These are phyloP conservation scores for Acarospora socialis DNA, from an alignment of 2,329 filamentous ascomycete genomes.

Conservation along the genomic window DNA sequence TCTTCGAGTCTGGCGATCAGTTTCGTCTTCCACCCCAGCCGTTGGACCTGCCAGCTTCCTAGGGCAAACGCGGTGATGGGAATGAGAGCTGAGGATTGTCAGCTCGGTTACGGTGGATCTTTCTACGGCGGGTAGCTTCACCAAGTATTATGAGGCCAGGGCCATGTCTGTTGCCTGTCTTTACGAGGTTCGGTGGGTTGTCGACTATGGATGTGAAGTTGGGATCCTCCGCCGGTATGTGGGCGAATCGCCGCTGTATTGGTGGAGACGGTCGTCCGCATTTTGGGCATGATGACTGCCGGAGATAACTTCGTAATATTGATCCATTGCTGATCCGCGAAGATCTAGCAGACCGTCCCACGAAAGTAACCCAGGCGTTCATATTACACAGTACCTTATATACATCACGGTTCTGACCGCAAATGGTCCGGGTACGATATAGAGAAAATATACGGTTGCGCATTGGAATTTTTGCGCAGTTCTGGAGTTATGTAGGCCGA, in stretches of 20 bases:
- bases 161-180: constrained; percentile 59
- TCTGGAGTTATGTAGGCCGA: not conserved
- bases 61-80: constrained; percentile 81
- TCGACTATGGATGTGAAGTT: constrained; percentile 77
- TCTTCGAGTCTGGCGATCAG: constrained; percentile 86
- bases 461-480: no score
- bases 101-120: constrained; percentile 14
- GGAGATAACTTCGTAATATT: no score
- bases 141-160: constrained; percentile 66
- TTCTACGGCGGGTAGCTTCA: constrained; percentile 24
- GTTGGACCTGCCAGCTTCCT: constrained; percentile 90
- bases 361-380: no score
- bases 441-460: no score
- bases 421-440: no score
- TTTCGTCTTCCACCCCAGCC: constrained; percentile 85
- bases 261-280: constrained; percentile 5
- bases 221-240: constrained; percentile 56
- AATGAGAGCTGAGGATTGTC: constrained; percentile 47
- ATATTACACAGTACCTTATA: no score
- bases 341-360: no score
- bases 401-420: no score
- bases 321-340: no score
- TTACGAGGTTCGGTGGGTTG: constrained; percentile 66
- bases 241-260: constrained; percentile 21
- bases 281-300: not conserved